These are phyloP conservation scores for Geoglossum glabrum DNA, from an alignment of 495 filamentous ascomycete genomes.

Conservation along the genomic window DNA sequence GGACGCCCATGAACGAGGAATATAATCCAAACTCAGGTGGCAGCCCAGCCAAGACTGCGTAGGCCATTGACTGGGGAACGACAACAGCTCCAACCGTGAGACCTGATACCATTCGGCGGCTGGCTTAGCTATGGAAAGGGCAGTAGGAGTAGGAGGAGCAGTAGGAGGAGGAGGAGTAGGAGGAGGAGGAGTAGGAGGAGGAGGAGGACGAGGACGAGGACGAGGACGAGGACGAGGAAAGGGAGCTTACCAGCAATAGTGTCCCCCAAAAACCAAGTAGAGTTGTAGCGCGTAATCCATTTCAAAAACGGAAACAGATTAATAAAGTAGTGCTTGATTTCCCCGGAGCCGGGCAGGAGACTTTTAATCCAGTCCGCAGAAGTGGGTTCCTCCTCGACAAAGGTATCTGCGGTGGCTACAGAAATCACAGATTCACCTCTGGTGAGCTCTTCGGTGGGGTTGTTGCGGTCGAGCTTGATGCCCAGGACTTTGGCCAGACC, in stretches of 20 bases:
- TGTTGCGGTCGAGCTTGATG: conserved; percentile 52
- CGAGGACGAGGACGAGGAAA: not conserved
- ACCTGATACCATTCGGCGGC: conserved; percentile 23
- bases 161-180: no score
- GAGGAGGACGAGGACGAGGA: no score
- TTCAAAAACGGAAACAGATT: conserved; percentile 68
- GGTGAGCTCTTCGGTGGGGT: conserved; percentile 32
- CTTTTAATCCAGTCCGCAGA: conserved; percentile 48
- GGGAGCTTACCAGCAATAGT: conserved; percentile 57
- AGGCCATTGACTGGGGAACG: conserved; percentile 94
- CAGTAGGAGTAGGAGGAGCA: not conserved
- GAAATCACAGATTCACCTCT: conserved; percentile 68
- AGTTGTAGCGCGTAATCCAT: conserved; percentile 80
- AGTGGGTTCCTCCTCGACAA: conserved; percentile 67
- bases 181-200: no score
- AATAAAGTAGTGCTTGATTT: conserved; percentile 36
- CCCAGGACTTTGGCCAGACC: conserved; percentile 59
- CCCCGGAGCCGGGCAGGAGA: conserved; percentile 32
- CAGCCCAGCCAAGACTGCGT: conserved; percentile 67
- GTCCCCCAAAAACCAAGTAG: conserved; percentile 75
- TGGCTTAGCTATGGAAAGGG: not conserved
- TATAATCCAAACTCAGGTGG: conserved; percentile 74
- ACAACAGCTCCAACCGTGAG: conserved; percentile 93
- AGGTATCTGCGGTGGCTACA: conserved; percentile 52
- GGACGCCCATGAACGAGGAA: conserved; percentile 91